Base-by-base conservation (phyloP, 805 yeast genomes). In the Saccharomycopsis amapae region DNA sequence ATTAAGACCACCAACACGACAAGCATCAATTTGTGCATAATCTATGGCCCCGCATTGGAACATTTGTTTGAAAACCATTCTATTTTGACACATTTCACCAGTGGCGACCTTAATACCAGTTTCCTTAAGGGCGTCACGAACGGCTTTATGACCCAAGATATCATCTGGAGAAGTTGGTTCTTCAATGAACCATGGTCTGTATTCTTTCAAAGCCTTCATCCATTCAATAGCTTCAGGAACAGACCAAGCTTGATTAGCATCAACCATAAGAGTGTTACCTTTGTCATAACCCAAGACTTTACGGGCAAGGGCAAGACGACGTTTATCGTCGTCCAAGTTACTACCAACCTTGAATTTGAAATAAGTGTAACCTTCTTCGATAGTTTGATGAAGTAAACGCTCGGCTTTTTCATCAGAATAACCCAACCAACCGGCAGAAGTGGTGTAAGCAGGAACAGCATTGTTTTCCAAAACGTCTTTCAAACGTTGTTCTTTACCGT, bases 371-470 rank as follows among this genome's bases (percentile, higher is more conserved):
- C 73, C 72, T 34, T 58, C 56, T 26, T 54, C 65, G 32, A 64
- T 49, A 36, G 67, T 59, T 43, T 65, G 64, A 35, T 56, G 47
- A 26, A 65, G 49, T 33, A 65, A 51, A 13, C 49, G 41, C 38
- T 61, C 60, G 67, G 67, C 66, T 46, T 67, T 67, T 23, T 68
- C 71, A 35, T 66, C 72, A 28, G 56, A 51, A 50, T 63, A 68
- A 5, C 69, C 71, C 15, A 68, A 56, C 72, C 72, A 68, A 15
- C 72, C 72, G 4, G 72, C 71, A 30, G 68, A 58, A n/a, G 72
- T 68, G 24, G 72, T 67, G 51, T 68, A 68, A 4, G 68, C 68
- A 2, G 71, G 72, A 20, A 68, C 72, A 2, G 71, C 72, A 6
- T 46, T 46, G 50, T 61, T 59, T 26, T 55, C 52, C 15, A 52